Base-by-base conservation (phyloP, 2,329 filamentous ascomycete genomes). In the Cytospora mali region DNA sequence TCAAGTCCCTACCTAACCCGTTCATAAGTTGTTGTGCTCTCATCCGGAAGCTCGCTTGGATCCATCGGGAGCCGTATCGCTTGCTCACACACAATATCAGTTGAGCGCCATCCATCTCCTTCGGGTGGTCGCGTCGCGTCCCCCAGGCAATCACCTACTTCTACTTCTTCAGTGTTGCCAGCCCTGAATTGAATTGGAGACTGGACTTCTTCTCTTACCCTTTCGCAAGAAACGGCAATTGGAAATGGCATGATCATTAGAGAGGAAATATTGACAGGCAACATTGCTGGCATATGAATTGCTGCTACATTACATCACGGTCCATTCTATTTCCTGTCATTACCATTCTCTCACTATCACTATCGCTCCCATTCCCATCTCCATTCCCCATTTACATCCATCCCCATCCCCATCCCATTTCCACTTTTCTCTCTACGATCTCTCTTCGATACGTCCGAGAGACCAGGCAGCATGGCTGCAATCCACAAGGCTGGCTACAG, bases 401-500 rank as follows among this genome's bases (percentile, higher is more conserved):
- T 23, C 18, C n/a, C 2, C 11, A 10, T 23, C n/a, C 21, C 31
- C 31, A 33, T 33, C 31, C 31, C 31, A 33, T 33, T 13, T 33
- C 31, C 31, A 33, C 31, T 33, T 46, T 18, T 23, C 42, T 23
- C n/a, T 23, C 1, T 46, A 10, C 46, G n/a, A n/a, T n/a, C 51
- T 18, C 48, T 31, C 23, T 16, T 16, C 18, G 4, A 25, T 51
- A 6, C 42, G n/a, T n/a, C n/a, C n/a, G n/a, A n/a, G n/a, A n/a
- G n/a, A n/a, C n/a, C n/a, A n/a, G n/a, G n/a, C 52, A 65, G 53
- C 56, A 65, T 65, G 63, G 63, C 63, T 29, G 52, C 63, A 18
- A 60, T 63, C 27, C 61, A 62, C n/a, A 65, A 63, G 18, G 62
- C 55, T n/a, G 55, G 58, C 52, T 65, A 63, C 56, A 65, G 62